Percentiles rank a stretch among this genome's conserved stretches.
Conservation (phyloP, 129 eudicot genomes). For the Centella asiatica region DNA sequence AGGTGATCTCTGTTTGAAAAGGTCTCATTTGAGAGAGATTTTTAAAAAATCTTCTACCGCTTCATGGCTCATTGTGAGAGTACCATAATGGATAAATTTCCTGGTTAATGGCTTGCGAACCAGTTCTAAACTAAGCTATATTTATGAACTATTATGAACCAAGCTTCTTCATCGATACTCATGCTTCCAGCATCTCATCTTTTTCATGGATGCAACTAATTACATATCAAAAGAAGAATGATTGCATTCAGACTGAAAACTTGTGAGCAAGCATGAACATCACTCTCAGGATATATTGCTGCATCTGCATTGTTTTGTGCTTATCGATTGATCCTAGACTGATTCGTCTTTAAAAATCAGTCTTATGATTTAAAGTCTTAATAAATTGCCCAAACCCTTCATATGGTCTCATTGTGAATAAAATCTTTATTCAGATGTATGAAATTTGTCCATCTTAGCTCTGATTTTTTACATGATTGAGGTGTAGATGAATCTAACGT, state of each 20-base stretch:
- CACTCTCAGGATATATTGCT: background rate
- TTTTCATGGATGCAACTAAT: background rate
- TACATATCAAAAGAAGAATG: background rate
- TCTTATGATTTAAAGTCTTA: background rate
- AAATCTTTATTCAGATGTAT: no score
- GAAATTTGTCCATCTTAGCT: no score
- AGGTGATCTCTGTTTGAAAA: slow-evolving; percentile 36
- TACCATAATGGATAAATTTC: background rate
- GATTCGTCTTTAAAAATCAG: background rate
- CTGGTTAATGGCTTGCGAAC: background rate
- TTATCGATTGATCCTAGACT: background rate
- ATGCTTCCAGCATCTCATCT: background rate
- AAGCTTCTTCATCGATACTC: background rate
- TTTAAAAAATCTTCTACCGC: background rate
- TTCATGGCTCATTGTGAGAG: background rate
- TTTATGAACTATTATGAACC: background rate
- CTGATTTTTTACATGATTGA: background rate
- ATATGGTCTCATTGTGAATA: background rate
- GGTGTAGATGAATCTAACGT: background rate
- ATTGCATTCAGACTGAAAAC: background rate
- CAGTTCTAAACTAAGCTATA: background rate
- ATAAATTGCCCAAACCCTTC: background rate
- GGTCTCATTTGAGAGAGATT: background rate
- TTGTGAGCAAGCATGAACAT: no score
- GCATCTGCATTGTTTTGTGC: background rate